Evolutionary conservation across 208 protist species (phyloP).

Genomic region (Endotrypanum monterogeii): DNA sequence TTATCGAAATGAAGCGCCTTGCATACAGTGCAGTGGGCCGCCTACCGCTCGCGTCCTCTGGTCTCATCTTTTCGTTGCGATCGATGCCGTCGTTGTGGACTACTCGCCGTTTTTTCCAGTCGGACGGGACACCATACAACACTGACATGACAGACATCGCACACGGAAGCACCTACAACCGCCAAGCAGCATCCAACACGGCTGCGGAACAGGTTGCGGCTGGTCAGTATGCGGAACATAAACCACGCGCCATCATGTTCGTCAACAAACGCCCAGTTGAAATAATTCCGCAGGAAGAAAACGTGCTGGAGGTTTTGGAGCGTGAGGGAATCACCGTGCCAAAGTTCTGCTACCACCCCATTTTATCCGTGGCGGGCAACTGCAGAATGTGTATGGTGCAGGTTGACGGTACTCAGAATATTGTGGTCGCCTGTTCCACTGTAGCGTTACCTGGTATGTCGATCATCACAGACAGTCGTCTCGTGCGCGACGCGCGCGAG

Average conservation of each 20-base stretch:
- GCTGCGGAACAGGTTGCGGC: constrained; percentile 72
- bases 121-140: constrained; percentile 76
- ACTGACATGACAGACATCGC: constrained; percentile 54
- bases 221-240: constrained; percentile 86
- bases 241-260: constrained; percentile 92
- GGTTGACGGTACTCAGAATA: constrained; percentile 95
- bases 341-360: constrained; percentile 93
- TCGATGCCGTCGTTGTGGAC: constrained; percentile 11
- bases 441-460: constrained; percentile 95
- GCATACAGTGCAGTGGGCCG: constrained; percentile 5
- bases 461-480: constrained; percentile 94
- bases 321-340: constrained; percentile 90
- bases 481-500: constrained; percentile 95
- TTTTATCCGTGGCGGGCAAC: constrained; percentile 96
- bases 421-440: constrained; percentile 96
- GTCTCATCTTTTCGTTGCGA: not conserved
- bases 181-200: constrained; percentile 39
- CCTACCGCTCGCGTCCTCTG: not conserved
- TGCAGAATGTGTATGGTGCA: constrained; percentile 98
- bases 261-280: constrained; percentile 90
- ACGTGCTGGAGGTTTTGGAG: constrained; percentile 89
- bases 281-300: constrained; percentile 93
- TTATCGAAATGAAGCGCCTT: constrained; percentile 24
- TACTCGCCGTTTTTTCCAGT: constrained; percentile 57
- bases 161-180: constrained; percentile 68